These are phyloP conservation scores for Grosmannia huntii DNA, from an alignment of 2,329 filamentous ascomycete species.

Conservation along the genomic window DNA sequence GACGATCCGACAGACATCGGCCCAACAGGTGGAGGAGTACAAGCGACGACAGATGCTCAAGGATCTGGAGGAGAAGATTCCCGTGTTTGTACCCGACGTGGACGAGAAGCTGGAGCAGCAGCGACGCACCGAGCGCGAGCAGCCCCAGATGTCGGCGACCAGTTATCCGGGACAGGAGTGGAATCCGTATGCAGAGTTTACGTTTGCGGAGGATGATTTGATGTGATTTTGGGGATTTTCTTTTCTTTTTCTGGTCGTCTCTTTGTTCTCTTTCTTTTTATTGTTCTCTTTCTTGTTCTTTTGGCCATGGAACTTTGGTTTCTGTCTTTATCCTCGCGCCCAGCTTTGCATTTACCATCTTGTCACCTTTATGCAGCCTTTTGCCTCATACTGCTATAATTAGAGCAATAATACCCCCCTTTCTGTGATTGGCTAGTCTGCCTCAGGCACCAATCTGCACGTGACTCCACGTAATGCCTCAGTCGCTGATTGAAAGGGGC, in stretches of 20 bases:
- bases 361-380: too few relatives aligned
- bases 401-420: too few relatives aligned
- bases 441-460: background rate
- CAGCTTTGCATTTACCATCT: too few relatives aligned
- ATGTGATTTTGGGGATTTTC: background rate
- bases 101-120: slow-evolving; percentile 14
- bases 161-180: slow-evolving; percentile 62
- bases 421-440: background rate
- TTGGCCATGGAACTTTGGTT: too few relatives aligned
- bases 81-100: slow-evolving; percentile 21
- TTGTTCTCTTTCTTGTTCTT: background rate
- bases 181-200: slow-evolving; percentile 37
- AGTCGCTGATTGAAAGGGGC: slow-evolving; percentile 6
- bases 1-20: slow-evolving; percentile 17
- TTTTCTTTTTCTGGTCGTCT: background rate
- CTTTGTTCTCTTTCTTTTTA: background rate
- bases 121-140: slow-evolving; percentile 26
- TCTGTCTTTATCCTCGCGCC: too few relatives aligned
- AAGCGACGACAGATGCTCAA: slow-evolving; percentile 30
- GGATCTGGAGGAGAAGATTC: slow-evolving; percentile 42
- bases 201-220: slow-evolving; percentile 16
- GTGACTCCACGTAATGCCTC: slow-evolving; percentile 6
- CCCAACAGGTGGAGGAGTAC: slow-evolving; percentile 27
- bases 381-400: too few relatives aligned
- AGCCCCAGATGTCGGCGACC: slow-evolving; percentile 50